A percentile compares a stretch with the other conserved stretches of the same genome.
Conservation (phyloP, 768 basidiomycete genomes). For the Termitomyces sp. region DNA sequence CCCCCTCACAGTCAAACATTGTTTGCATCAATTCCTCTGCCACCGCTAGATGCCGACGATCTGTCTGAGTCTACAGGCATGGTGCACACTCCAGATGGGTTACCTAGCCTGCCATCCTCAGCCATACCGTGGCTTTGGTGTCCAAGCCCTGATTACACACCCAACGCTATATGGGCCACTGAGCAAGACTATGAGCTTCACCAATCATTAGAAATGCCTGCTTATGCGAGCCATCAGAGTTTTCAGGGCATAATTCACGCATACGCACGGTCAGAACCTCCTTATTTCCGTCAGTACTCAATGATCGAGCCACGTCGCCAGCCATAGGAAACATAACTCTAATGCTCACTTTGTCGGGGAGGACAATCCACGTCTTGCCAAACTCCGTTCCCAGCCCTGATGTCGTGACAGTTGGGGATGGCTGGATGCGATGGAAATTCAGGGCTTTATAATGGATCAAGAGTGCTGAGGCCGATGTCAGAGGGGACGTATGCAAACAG, state of each 20-base stretch:
- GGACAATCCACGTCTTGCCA: background rate
- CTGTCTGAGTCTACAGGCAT: background rate
- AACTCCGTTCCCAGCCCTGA: background rate
- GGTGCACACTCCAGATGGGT: background rate
- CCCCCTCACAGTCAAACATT: background rate
- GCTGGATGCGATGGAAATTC: background rate
- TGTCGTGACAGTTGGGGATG: background rate
- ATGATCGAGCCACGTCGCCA: background rate
- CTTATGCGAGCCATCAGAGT: background rate
- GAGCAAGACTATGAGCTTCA: background rate
- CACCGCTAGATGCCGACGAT: background rate
- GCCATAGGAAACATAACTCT: background rate
- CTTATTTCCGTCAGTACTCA: background rate
- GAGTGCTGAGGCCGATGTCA: background rate
- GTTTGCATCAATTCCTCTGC: background rate
- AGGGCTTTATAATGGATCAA: background rate
- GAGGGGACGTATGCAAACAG: background rate
- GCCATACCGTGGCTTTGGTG: background rate
- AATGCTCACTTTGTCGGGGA: background rate
- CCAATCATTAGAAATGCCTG: background rate
- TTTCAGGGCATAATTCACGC: background rate
- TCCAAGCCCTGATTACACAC: background rate
- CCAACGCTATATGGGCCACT: background rate
- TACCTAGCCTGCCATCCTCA: background rate
- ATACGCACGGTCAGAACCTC: background rate